A percentile compares a stretch with the other conserved stretches of the same genome.
phyloP scores from a whole-genome alignment of 2,329 filamentous ascomycete species.

The Penicillium freii region DNA sequence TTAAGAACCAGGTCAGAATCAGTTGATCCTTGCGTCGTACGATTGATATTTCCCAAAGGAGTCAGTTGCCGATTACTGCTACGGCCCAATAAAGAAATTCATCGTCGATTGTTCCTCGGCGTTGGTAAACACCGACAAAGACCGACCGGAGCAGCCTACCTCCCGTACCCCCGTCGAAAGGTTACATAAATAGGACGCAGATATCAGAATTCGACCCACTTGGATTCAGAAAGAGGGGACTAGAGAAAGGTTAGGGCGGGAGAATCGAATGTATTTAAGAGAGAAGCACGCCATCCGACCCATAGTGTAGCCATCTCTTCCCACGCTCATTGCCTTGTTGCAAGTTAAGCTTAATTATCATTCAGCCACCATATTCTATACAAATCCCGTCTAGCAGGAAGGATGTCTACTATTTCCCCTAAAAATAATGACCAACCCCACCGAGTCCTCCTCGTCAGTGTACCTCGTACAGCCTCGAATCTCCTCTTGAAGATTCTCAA shows the following conservation, averaged over 20 bases:
- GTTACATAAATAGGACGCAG: not conserved
- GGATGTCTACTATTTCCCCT: not conserved
- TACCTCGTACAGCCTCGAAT: conserved; percentile 18
- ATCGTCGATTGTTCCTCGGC: not conserved
- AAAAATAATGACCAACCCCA: not conserved
- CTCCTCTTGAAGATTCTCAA: conserved; percentile 16
- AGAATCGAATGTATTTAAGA: conserved; percentile 1
- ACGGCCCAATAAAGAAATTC: not conserved
- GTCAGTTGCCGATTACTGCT: not conserved
- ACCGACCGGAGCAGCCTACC: not conserved
- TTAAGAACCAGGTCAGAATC: no score
- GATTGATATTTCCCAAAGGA: not conserved
- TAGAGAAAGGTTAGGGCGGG: not conserved
- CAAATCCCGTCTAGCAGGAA: not conserved
- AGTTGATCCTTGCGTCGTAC: no score
- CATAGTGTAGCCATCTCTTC: conserved; percentile 1
- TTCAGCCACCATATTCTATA: not conserved
- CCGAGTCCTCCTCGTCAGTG: conserved; percentile 10
- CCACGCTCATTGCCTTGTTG: not conserved
- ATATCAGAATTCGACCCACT: not conserved
- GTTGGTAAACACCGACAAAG: not conserved
- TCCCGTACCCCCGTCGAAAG: not conserved
- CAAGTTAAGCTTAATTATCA: conserved; percentile 5
- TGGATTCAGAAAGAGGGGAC: not conserved
- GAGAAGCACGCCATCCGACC: conserved; percentile 3